Evolutionary conservation across 2,329 filamentous ascomycete genomes (phyloP).

Genomic region (Amauroascus verrucosus): DNA sequence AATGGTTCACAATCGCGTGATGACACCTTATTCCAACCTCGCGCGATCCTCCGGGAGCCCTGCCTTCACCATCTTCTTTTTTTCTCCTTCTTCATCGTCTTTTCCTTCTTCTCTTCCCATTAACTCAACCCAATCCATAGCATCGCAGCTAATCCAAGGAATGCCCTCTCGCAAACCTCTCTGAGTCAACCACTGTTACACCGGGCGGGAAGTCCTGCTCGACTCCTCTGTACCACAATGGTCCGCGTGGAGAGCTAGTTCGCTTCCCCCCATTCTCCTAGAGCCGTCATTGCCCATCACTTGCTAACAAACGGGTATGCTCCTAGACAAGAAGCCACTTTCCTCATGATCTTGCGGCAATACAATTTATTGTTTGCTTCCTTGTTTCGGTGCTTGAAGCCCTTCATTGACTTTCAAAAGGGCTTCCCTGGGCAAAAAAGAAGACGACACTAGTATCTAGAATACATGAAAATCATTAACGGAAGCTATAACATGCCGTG

Average conservation of each 20-base stretch:
- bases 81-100: not conserved
- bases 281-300: not conserved
- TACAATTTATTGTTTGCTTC: not conserved
- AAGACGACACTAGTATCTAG: not conserved
- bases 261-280: not conserved
- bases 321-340: not conserved
- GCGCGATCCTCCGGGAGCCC: too few species aligned
- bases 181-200: not conserved
- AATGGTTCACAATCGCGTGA: not conserved
- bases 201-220: not conserved
- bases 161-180: not conserved
- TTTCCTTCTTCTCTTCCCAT: not conserved
- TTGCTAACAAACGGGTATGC: not conserved
- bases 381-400: not conserved
- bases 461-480: not conserved
- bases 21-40: constrained; percentile 5
- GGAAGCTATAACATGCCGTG: not conserved
- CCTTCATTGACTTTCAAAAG: not conserved
- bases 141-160: not conserved
- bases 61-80: not conserved
- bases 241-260: constrained; percentile 2
- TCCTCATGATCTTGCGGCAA: not conserved
- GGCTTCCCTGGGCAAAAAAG: not conserved
- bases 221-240: constrained; percentile 1
- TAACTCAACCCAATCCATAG: not conserved